These are phyloP conservation scores for Athelia psychrophila DNA, from an alignment of 1,284 basidiomycete species.

Conservation along the genomic window DNA sequence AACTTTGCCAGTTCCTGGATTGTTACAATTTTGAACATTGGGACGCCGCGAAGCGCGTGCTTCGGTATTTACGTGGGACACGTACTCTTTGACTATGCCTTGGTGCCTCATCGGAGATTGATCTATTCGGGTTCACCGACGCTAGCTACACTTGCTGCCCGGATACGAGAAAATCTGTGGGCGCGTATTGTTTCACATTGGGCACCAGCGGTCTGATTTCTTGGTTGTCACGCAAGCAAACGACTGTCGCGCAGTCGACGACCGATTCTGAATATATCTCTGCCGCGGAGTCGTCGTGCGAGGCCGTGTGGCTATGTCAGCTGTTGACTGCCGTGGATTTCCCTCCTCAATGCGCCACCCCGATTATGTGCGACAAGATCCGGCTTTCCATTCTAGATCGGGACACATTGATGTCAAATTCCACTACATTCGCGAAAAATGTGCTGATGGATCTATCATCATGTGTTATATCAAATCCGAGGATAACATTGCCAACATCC, in stretches of 20 bases:
- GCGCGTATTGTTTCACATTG: slow-evolving; percentile 32
- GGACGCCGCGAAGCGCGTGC: slow-evolving; percentile 32
- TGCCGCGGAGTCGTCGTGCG: not conserved
- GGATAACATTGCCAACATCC: too few species aligned
- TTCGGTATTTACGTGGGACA: slow-evolving; percentile 43
- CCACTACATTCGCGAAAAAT: not conserved
- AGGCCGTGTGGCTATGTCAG: not conserved
- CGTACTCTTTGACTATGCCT: slow-evolving; percentile 24
- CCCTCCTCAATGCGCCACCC: not conserved
- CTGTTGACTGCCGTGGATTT: not conserved
- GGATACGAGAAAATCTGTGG: slow-evolving; percentile 27
- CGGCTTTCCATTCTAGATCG: not conserved
- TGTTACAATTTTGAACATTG: slow-evolving; percentile 30
- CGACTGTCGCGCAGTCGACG: slow-evolving; percentile 21
- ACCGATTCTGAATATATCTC: slow-evolving; percentile 6
- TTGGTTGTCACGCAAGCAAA: slow-evolving; percentile 30
- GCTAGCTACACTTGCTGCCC: slow-evolving; percentile 34
- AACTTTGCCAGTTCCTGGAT: slow-evolving; percentile 31
- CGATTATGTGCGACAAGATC: not conserved
- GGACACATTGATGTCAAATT: not conserved
- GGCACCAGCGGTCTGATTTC: slow-evolving; percentile 23
- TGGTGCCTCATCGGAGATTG: slow-evolving; percentile 15
- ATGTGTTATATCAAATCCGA: too few species aligned
- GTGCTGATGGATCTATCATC: too few species aligned
- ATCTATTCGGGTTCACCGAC: slow-evolving; percentile 37